A percentile compares a stretch with the other conserved stretches of the same genome.
Evolutionary conservation across 495 filamentous ascomycete genomes (phyloP).

Genomic region (Neurospora sp.): DNA sequence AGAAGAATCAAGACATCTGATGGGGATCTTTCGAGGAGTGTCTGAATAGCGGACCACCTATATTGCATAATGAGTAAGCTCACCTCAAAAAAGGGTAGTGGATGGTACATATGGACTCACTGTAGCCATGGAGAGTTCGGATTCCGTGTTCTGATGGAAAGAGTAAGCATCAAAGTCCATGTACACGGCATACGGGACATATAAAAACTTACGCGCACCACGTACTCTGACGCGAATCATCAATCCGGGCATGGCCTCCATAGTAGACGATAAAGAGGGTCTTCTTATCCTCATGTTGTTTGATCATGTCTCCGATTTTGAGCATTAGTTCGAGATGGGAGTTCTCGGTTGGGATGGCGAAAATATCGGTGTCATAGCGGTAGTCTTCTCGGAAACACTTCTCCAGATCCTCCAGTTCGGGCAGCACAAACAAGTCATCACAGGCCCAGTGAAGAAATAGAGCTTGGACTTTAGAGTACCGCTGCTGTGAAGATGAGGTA

Average conservation of each 20-base stretch:
- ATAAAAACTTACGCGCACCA: constrained; percentile 39
- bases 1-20: constrained; percentile 45
- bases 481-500: constrained; percentile 26
- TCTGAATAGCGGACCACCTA: constrained; percentile 45
- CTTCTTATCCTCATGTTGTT: constrained; percentile 38
- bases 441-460: constrained; percentile 46
- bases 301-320: constrained; percentile 38
- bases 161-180: neutral
- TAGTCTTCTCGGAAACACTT: constrained; percentile 40
- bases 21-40: constrained; percentile 39
- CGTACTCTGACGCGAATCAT: constrained; percentile 41
- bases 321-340: constrained; percentile 41
- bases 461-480: constrained; percentile 42
- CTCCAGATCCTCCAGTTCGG: constrained; percentile 40
- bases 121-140: constrained; percentile 35
- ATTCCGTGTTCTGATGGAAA: constrained; percentile 20
- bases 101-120: constrained; percentile 6
- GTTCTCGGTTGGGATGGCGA: constrained; percentile 40
- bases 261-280: constrained; percentile 46
- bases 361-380: constrained; percentile 37
- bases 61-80: neutral
- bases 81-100: neutral
- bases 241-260: constrained; percentile 43
- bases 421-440: constrained; percentile 43
- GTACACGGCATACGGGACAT: neutral